These are phyloP conservation scores for Globisporangium radiosum DNA, from an alignment of 352 stramenopile genomes.

Conservation along the genomic window DNA sequence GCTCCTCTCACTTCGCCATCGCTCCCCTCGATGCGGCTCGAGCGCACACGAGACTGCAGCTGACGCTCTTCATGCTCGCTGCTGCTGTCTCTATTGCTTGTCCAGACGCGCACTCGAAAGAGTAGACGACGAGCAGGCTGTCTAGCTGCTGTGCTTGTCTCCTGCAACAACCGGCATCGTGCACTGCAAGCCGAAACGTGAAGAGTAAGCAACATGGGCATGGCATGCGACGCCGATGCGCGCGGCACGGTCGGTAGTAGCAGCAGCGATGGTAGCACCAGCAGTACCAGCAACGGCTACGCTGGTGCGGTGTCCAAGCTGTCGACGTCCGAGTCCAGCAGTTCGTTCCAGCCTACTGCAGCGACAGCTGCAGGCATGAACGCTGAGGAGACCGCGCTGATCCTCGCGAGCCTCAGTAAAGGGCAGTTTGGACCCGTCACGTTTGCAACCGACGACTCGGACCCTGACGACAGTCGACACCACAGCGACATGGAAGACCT, in stretches of 20 bases:
- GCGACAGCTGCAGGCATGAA: constrained; percentile 29
- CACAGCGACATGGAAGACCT: constrained; percentile 50
- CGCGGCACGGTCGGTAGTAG: constrained; percentile 15
- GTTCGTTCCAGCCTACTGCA: no score
- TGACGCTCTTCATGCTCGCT: no score
- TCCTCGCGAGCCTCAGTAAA: constrained; percentile 80
- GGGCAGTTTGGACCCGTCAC: constrained; percentile 25
- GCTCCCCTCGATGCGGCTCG: no score
- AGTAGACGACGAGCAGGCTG: not conserved
- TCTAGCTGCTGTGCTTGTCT: no score
- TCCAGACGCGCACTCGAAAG: constrained; percentile 7
- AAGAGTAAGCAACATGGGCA: constrained; percentile 35
- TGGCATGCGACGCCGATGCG: constrained; percentile 54
- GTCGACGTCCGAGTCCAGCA: not conserved
- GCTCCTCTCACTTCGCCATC: no score
- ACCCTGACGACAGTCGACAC: constrained; percentile 30
- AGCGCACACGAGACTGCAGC: no score
- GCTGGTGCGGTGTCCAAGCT: constrained; percentile 6
- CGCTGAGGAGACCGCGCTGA: constrained; percentile 81
- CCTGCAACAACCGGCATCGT: no score
- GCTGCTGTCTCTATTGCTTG: not conserved
- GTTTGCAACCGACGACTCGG: constrained; percentile 8
- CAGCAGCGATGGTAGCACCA: constrained; percentile 7
- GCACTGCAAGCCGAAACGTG: not conserved
- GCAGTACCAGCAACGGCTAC: no score